Conservation (phyloP, 2,329 filamentous ascomycete species). For the Scedosporium boydii region DNA sequence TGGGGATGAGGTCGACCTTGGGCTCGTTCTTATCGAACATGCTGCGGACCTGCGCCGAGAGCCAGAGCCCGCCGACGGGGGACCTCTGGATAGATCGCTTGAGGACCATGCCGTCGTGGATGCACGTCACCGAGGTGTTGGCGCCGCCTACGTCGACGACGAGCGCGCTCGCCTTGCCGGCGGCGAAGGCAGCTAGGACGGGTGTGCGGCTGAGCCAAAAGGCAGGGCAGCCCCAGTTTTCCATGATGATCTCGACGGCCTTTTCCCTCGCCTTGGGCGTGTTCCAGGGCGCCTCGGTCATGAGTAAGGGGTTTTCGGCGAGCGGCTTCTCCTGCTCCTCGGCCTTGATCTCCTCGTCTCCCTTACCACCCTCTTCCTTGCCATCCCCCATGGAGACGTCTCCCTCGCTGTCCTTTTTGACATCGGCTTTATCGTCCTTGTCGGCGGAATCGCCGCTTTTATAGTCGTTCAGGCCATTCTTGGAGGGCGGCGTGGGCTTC, state of each 20-base stretch:
- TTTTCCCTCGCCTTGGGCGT: constrained; percentile 79
- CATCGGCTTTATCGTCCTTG: constrained; percentile 2
- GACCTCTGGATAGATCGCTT: constrained; percentile 85
- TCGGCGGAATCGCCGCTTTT: constrained; percentile 31
- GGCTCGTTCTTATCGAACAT: constrained; percentile 65
- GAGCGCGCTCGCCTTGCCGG: constrained; percentile 85
- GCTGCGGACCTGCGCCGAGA: constrained; percentile 77
- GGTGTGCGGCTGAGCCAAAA: constrained; percentile 89
- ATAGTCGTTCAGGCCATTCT: constrained; percentile 67
- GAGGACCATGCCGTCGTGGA: constrained; percentile 90
- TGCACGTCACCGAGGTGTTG: constrained; percentile 78
- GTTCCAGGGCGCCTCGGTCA: constrained; percentile 96
- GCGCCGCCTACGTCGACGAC: constrained; percentile 88
- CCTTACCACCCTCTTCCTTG: neutral
- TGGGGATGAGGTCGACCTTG: constrained; percentile 66
- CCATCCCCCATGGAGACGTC: constrained; percentile 48
- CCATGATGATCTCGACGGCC: constrained; percentile 92
- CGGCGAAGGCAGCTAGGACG: constrained; percentile 82
- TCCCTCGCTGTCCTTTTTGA: constrained; percentile 47
- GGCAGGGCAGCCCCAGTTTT: constrained; percentile 89
- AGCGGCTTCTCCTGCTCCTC: constrained; percentile 63
- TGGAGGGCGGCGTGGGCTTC: constrained; percentile 54
- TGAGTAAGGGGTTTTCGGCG: constrained; percentile 79
- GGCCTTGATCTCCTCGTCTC: constrained; percentile 12
- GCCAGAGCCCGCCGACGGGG: constrained; percentile 76